Evolutionary conservation across 441 rosid species (phyloP).

Genomic region (Lepidium campestre): DNA sequence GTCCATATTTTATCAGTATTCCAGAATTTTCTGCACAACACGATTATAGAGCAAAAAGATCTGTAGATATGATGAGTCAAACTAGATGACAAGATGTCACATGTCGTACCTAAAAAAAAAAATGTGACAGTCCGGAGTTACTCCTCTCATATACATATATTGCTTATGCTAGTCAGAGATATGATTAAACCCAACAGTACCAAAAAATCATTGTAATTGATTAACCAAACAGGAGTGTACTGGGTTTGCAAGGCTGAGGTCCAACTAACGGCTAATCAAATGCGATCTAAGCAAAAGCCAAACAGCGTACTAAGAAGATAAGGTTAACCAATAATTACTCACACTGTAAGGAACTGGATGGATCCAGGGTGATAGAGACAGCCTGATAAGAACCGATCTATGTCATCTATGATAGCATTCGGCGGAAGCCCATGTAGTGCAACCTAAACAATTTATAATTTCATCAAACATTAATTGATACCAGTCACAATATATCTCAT

Average conservation of each 20-base stretch:
- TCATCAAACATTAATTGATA: neutral
- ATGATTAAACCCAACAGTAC: neutral
- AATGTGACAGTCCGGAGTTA: neutral
- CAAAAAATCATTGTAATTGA: neutral
- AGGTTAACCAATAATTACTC: constrained; percentile 10
- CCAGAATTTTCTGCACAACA: neutral
- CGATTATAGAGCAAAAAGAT: neutral
- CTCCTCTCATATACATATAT: neutral
- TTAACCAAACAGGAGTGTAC: neutral
- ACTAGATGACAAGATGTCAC: neutral
- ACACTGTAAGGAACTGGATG: constrained; percentile 38
- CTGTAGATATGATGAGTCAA: neutral
- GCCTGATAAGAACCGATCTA: constrained; percentile 72
- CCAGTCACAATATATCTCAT: neutral
- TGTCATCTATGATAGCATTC: constrained; percentile 46
- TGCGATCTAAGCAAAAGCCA: neutral
- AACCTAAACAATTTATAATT: constrained; percentile 34
- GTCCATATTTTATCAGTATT: neutral
- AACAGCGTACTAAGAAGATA: neutral
- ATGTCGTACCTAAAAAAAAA: neutral
- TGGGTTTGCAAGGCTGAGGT: neutral
- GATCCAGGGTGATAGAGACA: constrained; percentile 57
- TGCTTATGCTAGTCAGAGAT: neutral
- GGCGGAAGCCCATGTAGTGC: constrained; percentile 58
- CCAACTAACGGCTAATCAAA: neutral